Percentiles rank a stretch among this genome's conserved stretches.
Conservation (phyloP, 1,139 yeast genomes). For the Geotrichum bryndzae region DNA sequence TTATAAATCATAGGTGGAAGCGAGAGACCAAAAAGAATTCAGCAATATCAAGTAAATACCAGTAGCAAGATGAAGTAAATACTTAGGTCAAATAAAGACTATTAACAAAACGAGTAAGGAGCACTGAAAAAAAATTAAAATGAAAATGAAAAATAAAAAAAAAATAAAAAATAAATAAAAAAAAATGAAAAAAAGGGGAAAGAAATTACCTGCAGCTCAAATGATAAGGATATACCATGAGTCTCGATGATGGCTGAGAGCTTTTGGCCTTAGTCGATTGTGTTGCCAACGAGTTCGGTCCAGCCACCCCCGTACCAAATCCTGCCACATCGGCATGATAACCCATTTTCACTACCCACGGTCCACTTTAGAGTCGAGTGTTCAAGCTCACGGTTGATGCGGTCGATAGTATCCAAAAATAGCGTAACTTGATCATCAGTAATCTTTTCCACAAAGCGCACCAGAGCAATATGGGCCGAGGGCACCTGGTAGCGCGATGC, state of each 20-base stretch:
- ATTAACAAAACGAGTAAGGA: background rate
- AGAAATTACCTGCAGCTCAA: no score
- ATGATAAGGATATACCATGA: no score
- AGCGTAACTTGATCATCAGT: conserved; percentile 16
- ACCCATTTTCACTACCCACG: conserved; percentile 22
- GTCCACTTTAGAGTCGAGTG: conserved; percentile 19
- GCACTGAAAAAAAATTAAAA: background rate
- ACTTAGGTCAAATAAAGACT: no score
- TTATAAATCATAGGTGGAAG: no score
- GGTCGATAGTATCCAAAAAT: conserved; percentile 16
- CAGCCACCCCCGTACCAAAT: conserved; percentile 31
- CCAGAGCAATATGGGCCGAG: conserved; percentile 28
- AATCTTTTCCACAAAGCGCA: conserved; percentile 23
- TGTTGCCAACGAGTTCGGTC: conserved; percentile 8
- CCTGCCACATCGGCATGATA: conserved; percentile 25
- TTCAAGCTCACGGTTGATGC: conserved; percentile 19
- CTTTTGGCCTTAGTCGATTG: background rate
- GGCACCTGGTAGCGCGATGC: conserved; percentile 26
- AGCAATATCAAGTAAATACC: no score
- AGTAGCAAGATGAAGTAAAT: no score
- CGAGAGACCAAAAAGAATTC: no score
- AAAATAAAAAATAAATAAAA: no score
- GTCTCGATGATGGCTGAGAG: no score
- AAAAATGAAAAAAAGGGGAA: background rate
- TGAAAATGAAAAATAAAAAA: background rate